phyloP scores from a whole-genome alignment of 148 eudicot species.

The Rhododendron ferrugineum region DNA sequence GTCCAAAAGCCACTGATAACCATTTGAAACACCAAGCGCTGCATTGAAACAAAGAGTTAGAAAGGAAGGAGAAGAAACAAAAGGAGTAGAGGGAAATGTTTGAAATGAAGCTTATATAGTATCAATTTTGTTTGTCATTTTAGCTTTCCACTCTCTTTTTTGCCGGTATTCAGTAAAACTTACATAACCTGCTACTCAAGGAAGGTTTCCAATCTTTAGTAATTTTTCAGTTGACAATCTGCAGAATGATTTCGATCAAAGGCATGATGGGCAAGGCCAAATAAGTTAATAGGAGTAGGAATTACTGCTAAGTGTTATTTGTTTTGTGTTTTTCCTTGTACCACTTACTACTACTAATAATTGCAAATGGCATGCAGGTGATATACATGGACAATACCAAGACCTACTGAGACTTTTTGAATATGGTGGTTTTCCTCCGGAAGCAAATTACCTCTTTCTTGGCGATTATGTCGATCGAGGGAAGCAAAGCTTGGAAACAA shows the following conservation, averaged over 20 bases:
- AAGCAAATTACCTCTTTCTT: slow-evolving; percentile 78
- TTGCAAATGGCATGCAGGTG: slow-evolving; percentile 42
- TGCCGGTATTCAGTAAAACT: background rate
- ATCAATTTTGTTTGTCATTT: background rate
- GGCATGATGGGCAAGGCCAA: background rate
- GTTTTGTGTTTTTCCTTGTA: background rate
- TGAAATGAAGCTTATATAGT: background rate
- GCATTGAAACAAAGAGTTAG: background rate
- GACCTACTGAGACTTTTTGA: slow-evolving; percentile 82
- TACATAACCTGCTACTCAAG: background rate
- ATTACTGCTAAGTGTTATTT: background rate
- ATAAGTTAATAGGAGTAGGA: background rate
- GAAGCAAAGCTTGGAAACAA: slow-evolving; percentile 89
- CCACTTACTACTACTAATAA: slow-evolving; percentile 15
- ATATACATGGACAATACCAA: slow-evolving; percentile 86
- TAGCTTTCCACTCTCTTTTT: background rate
- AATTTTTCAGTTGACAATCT: background rate
- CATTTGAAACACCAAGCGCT: background rate
- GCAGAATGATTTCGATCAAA: background rate
- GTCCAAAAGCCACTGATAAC: background rate
- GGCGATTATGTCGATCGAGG: slow-evolving; percentile 94
- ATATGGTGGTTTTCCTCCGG: slow-evolving; percentile 78
- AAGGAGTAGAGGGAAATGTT: background rate
- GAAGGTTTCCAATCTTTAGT: background rate
- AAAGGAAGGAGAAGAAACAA: background rate